phyloP scores from a whole-genome alignment of 2,329 filamentous ascomycete species.

The Fusarium compactum region DNA sequence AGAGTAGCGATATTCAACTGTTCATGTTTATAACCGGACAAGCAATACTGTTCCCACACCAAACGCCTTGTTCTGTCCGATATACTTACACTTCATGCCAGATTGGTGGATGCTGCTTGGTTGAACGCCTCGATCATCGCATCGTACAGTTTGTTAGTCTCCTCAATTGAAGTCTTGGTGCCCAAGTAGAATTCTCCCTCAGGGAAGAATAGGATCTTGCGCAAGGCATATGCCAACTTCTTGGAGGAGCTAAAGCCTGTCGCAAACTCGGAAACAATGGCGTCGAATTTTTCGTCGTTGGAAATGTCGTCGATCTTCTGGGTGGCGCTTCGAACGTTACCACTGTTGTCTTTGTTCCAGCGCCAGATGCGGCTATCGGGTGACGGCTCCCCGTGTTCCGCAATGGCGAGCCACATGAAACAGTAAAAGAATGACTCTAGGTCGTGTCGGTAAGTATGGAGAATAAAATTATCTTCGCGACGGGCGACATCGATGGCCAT shows the following conservation, averaged over 20 bases:
- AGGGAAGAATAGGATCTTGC: background rate
- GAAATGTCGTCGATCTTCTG: conserved; percentile 15
- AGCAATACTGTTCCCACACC: background rate
- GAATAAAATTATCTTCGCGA: background rate
- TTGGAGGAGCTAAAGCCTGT: background rate
- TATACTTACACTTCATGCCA: background rate
- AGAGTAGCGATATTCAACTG: background rate
- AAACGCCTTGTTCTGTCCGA: background rate
- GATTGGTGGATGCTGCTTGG: background rate
- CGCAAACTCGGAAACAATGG: conserved; percentile 1
- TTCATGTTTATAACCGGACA: background rate
- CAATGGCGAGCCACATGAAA: conserved; percentile 30
- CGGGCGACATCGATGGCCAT: conserved; percentile 45
- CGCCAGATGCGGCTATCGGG: background rate
- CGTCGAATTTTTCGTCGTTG: background rate
- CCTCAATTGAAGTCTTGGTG: background rate
- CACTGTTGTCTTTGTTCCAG: background rate
- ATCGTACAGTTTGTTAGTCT: background rate
- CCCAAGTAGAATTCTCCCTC: background rate
- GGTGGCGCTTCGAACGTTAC: background rate
- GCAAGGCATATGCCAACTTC: background rate
- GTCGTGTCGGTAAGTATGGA: conserved; percentile 44
- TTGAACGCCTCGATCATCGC: background rate
- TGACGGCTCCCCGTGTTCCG: background rate
- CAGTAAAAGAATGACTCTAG: conserved; percentile 49